Percentiles rank a stretch among this genome's conserved stretches.
These are phyloP conservation scores for Aspergillus spinulosporus DNA, from an alignment of 2,329 filamentous ascomycete species.

Conservation along the genomic window DNA sequence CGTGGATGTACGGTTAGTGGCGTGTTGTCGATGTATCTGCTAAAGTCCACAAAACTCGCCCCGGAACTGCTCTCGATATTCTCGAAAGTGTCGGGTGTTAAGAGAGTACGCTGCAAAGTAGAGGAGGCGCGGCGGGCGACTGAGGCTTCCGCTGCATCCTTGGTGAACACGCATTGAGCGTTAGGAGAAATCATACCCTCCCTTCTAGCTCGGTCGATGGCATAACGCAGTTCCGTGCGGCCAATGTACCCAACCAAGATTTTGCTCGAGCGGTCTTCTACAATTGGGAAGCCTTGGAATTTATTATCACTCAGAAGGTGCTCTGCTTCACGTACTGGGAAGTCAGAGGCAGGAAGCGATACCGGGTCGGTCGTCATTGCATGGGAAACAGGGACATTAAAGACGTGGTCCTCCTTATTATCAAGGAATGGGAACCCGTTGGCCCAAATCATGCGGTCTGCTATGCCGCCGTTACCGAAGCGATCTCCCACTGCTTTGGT, in stretches of 20 bases:
- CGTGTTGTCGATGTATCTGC: conserved; percentile 82
- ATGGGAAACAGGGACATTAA: conserved; percentile 87
- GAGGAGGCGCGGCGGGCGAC: conserved; percentile 35
- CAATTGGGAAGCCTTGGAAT: conserved; percentile 90
- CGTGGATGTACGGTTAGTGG: conserved; percentile 89
- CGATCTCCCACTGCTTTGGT: conserved; percentile 90
- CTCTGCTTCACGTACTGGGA: conserved; percentile 76
- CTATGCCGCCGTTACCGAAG: conserved; percentile 94
- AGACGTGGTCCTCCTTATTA: conserved; percentile 95
- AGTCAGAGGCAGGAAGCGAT: conserved; percentile 70
- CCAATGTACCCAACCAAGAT: conserved; percentile 88
- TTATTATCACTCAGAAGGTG: conserved; percentile 71
- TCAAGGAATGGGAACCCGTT: conserved; percentile 96
- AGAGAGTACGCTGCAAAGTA: conserved; percentile 20
- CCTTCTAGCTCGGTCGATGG: conserved; percentile 74
- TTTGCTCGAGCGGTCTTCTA: conserved; percentile 70
- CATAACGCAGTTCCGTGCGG: conserved; percentile 86
- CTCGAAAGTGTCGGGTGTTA: conserved; percentile 58
- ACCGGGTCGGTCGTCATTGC: conserved; percentile 81
- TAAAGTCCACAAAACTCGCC: conserved; percentile 70
- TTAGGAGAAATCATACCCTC: conserved; percentile 65
- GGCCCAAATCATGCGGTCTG: conserved; percentile 98
- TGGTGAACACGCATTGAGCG: conserved; percentile 71
- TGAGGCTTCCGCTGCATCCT: conserved; percentile 49
- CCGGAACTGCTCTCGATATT: conserved; percentile 58